phyloP scores from a whole-genome alignment of 2,329 filamentous ascomycete species.

The Colletotrichum acutatum region DNA sequence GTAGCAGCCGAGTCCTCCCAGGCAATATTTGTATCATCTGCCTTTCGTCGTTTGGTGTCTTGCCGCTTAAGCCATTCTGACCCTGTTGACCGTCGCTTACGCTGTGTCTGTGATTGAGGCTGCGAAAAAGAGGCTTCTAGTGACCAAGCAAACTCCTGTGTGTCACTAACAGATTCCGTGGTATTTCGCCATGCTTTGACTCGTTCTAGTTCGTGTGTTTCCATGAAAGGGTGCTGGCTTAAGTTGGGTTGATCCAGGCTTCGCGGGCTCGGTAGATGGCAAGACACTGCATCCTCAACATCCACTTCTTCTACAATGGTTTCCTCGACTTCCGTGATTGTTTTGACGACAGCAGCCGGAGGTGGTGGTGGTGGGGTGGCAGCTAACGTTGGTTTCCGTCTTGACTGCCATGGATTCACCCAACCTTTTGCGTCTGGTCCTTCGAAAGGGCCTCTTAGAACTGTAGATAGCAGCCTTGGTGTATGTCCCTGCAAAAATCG shows the following conservation, averaged over 20 bases:
- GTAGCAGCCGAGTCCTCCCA: not conserved
- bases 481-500: conserved; percentile 67
- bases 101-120: conserved; percentile 36
- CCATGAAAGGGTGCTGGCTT: conserved; percentile 43
- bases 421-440: conserved; percentile 50
- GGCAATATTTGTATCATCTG: not conserved
- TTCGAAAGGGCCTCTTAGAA: conserved; percentile 71
- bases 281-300: conserved; percentile 36
- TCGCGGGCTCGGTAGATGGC: conserved; percentile 55
- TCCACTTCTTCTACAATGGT: conserved; percentile 1
- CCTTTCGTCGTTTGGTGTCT: conserved; percentile 42
- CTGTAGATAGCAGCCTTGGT: conserved; percentile 69
- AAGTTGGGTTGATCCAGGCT: conserved; percentile 49
- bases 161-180: conserved; percentile 23
- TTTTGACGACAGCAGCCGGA: not conserved
- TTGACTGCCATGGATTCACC: conserved; percentile 63
- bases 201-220: conserved; percentile 44
- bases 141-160: conserved; percentile 34
- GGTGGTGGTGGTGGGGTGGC: conserved; percentile 6
- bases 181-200: conserved; percentile 47
- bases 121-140: conserved; percentile 38
- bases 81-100: conserved; percentile 38
- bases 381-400: conserved; percentile 27
- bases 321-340: not conserved
- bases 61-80: conserved; percentile 47